Conservation (phyloP, 495 filamentous ascomycete species). For the Xylona heveae region DNA sequence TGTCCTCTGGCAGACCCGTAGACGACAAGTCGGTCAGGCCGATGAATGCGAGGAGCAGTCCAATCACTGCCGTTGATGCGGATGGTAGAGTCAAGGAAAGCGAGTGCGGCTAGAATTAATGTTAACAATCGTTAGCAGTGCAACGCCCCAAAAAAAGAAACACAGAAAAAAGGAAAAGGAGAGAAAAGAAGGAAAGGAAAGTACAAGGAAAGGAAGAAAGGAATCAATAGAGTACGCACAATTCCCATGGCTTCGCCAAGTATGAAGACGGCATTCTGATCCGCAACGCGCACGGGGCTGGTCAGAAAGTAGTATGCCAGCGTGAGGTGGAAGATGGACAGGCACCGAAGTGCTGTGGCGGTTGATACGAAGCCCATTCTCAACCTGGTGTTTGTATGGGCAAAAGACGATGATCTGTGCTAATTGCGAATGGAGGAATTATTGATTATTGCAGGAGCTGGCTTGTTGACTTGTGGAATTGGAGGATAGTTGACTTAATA, state of each 20-base stretch:
- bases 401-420: too few relatives aligned
- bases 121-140: too few relatives aligned
- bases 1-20: slow-evolving; percentile 48
- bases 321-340: slow-evolving; percentile 65
- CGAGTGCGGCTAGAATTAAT: slow-evolving; percentile 16
- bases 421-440: too few relatives aligned
- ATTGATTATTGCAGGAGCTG: too few relatives aligned
- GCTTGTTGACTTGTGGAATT: too few relatives aligned
- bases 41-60: slow-evolving; percentile 39
- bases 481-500: too few relatives aligned
- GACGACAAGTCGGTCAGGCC: slow-evolving; percentile 56
- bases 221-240: slow-evolving; percentile 20
- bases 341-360: slow-evolving; percentile 50
- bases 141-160: too few relatives aligned
- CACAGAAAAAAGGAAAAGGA: too few relatives aligned
- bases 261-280: slow-evolving; percentile 65
- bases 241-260: slow-evolving; percentile 66
- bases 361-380: slow-evolving; percentile 62
- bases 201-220: slow-evolving; percentile 1
- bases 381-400: neutral
- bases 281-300: slow-evolving; percentile 41
- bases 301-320: slow-evolving; percentile 66
- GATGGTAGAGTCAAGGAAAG: slow-evolving; percentile 39
- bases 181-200: slow-evolving; percentile 1
- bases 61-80: slow-evolving; percentile 48